Evolutionary conservation across 2,329 filamentous ascomycete species (phyloP).

Genomic region (Arthroderma sp.): DNA sequence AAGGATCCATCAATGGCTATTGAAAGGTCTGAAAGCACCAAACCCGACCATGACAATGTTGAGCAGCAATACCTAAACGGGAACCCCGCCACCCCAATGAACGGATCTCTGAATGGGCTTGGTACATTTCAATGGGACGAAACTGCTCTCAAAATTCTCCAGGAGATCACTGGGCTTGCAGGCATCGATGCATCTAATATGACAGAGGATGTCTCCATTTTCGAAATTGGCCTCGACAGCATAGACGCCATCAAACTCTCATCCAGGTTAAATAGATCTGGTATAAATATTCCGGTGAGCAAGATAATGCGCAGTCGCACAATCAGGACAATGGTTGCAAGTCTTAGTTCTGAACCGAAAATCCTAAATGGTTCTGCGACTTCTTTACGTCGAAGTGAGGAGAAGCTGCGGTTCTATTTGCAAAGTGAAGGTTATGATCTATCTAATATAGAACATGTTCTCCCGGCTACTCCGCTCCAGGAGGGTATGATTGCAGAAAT

Average conservation of each 20-base stretch:
- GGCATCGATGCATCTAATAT: conserved; percentile 41
- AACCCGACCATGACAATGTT: neutral
- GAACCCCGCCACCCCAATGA: neutral
- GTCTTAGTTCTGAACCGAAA: conserved; percentile 9
- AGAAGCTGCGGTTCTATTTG: conserved; percentile 29
- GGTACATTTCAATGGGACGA: conserved; percentile 45
- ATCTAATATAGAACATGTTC: conserved; percentile 40
- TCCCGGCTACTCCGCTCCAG: conserved; percentile 72
- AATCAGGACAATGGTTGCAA: conserved; percentile 46
- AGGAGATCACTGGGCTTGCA: conserved; percentile 52
- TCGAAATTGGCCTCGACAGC: conserved; percentile 78
- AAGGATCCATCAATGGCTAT: conserved; percentile 15
- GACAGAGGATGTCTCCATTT: conserved; percentile 49
- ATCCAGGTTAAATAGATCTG: conserved; percentile 50
- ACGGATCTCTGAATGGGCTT: neutral
- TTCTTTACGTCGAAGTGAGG: conserved; percentile 8
- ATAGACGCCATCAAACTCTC: conserved; percentile 82
- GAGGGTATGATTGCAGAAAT: conserved; percentile 78
- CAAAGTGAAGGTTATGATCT: conserved; percentile 23
- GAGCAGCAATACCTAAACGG: neutral
- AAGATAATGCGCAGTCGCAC: conserved; percentile 61
- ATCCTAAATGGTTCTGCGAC: neutral
- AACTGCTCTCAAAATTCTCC: conserved; percentile 40
- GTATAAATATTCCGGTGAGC: conserved; percentile 54
- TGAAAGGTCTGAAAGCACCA: neutral